A percentile compares a stretch with the other conserved stretches of the same genome.
These are phyloP conservation scores for Saussurea involucrata DNA, from an alignment of 129 eudicot genomes.

Conservation along the genomic window DNA sequence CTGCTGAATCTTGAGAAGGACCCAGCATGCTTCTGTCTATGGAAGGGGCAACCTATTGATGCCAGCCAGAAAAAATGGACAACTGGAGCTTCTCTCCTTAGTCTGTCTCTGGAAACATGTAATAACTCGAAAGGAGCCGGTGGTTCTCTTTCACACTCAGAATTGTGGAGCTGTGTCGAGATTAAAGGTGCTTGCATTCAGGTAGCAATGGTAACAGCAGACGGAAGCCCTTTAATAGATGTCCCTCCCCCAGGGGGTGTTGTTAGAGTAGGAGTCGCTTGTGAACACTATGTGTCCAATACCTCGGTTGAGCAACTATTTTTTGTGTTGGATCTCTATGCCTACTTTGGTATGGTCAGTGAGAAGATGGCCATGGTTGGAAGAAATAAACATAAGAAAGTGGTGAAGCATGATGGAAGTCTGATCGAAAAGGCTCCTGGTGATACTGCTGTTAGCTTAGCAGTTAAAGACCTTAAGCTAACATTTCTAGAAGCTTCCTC, in stretches of 20 bases:
- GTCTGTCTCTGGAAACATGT: slow-evolving; percentile 61
- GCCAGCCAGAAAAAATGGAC: slow-evolving; percentile 88
- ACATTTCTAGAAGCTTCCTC: slow-evolving; percentile 72
- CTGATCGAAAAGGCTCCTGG: slow-evolving; percentile 78
- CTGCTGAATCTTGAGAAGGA: slow-evolving; percentile 86
- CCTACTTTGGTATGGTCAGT: slow-evolving; percentile 69
- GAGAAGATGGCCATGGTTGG: slow-evolving; percentile 66
- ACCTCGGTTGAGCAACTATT: slow-evolving; percentile 91
- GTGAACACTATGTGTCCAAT: slow-evolving; percentile 74
- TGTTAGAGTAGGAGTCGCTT: slow-evolving; percentile 84
- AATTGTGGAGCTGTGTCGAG: slow-evolving; percentile 82
- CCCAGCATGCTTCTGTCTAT: slow-evolving; percentile 92
- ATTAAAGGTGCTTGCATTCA: slow-evolving; percentile 66
- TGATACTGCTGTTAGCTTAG: slow-evolving; percentile 82
- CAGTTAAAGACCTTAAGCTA: slow-evolving; percentile 62
- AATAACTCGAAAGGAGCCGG: slow-evolving; percentile 26
- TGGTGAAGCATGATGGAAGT: slow-evolving; percentile 29
- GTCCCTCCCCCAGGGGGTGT: slow-evolving; percentile 96
- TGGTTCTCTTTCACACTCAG: slow-evolving; percentile 33
- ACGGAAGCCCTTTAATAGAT: slow-evolving; percentile 65
- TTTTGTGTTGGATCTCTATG: slow-evolving; percentile 80
- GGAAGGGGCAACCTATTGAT: slow-evolving; percentile 90
- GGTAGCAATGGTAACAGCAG: slow-evolving; percentile 98
- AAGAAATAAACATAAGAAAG: slow-evolving; percentile 35
- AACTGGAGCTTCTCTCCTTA: slow-evolving; percentile 60